Conservation (phyloP, 2,329 filamentous ascomycete genomes). For the Alternaria tenuissima region DNA sequence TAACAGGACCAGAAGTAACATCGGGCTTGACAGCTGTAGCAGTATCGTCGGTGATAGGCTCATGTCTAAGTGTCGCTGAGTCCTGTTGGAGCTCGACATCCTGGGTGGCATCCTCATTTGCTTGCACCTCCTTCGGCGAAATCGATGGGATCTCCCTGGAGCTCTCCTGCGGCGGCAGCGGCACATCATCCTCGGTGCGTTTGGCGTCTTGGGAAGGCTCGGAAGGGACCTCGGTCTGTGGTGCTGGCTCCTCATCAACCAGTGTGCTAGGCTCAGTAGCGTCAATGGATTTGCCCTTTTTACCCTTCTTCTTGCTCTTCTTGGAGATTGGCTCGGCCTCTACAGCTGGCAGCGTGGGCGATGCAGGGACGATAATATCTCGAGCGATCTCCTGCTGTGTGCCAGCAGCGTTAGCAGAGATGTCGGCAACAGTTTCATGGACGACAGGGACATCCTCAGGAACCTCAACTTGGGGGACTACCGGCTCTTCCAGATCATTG, state of each 20-base stretch:
- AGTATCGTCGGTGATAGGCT: not conserved
- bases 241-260: slow-evolving; percentile 11
- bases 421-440: not conserved
- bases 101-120: slow-evolving; percentile 21
- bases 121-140: slow-evolving; percentile 32
- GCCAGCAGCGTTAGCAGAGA: not conserved
- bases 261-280: slow-evolving; percentile 18
- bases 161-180: slow-evolving; percentile 1
- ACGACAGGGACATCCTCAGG: not conserved
- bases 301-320: slow-evolving; percentile 36
- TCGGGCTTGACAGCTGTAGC: not conserved
- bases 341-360: slow-evolving; percentile 2
- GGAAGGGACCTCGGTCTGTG: slow-evolving; percentile 9
- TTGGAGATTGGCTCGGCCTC: slow-evolving; percentile 24
- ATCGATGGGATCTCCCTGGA: not conserved
- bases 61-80: not conserved
- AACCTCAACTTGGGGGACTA: not conserved
- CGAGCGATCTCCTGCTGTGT: slow-evolving; percentile 14
- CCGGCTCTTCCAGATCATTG: not conserved
- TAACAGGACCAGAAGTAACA: not conserved
- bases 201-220: slow-evolving; percentile 10
- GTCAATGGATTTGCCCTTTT: slow-evolving; percentile 28
- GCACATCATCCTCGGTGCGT: slow-evolving; percentile 1
- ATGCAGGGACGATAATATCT: slow-evolving; percentile 5
- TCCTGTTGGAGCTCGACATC: slow-evolving; percentile 7